Conservation (phyloP, 2,329 filamentous ascomycete species). For the Botrytis sinoallii region DNA sequence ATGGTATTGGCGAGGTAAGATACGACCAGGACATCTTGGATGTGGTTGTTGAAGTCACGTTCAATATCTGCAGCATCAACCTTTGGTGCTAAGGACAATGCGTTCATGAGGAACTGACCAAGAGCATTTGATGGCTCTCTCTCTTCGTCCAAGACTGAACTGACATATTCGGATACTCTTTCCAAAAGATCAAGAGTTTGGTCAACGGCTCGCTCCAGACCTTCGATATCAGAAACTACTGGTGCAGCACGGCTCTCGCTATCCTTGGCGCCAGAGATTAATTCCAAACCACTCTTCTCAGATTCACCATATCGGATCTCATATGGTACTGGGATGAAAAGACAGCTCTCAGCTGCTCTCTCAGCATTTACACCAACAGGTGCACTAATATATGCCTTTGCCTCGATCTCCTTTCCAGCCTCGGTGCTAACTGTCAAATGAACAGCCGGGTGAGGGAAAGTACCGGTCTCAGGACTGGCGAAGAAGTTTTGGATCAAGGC, state of each 20-base stretch:
- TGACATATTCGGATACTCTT: conserved; percentile 86
- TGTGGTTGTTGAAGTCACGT: conserved; percentile 99
- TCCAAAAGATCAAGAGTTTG: conserved; percentile 87
- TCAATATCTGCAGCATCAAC: conserved; percentile 88
- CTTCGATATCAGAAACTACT: conserved; percentile 85
- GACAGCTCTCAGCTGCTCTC: conserved; percentile 89
- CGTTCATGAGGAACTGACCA: conserved; percentile 93
- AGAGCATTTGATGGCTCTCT: conserved; percentile 84
- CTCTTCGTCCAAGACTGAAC: conserved; percentile 91
- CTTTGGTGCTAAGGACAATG: conserved; percentile 89
- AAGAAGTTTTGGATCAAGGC: conserved; percentile 99
- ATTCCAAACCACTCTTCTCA: conserved; percentile 73
- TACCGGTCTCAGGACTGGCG: conserved; percentile 92
- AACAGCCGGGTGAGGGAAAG: conserved; percentile 94
- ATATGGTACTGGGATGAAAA: conserved; percentile 96
- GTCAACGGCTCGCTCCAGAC: conserved; percentile 79
- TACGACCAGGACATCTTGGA: conserved; percentile 97
- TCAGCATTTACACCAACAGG: conserved; percentile 94
- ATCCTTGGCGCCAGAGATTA: conserved; percentile 80
- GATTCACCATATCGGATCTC: conserved; percentile 85
- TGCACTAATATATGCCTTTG: conserved; percentile 90
- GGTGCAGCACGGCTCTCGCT: conserved; percentile 68
- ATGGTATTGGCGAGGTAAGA: conserved; percentile 98
- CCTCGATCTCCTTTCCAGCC: conserved; percentile 83
- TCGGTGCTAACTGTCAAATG: conserved; percentile 93